Conservation (phyloP, 2,329 filamentous ascomycete species). For the Trichoderma breve region DNA sequence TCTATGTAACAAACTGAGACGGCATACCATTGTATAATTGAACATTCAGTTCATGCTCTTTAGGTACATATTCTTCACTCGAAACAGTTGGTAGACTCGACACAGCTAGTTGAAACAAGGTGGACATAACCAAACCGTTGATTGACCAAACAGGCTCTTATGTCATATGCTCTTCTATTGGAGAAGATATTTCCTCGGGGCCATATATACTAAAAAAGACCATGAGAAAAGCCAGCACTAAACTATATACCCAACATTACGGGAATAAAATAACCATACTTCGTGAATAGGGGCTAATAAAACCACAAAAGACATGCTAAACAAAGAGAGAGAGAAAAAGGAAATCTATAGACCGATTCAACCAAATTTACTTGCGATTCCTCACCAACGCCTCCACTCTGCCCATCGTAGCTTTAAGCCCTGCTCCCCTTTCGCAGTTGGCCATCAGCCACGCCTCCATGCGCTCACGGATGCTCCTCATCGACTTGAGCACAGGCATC, state of each 20-base stretch:
- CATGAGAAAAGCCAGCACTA: background rate
- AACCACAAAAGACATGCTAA: background rate
- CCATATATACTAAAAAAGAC: background rate
- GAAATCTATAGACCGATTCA: background rate
- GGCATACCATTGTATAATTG: background rate
- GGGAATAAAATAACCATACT: background rate
- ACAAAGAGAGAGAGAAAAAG: background rate
- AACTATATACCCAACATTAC: background rate
- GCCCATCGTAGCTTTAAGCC: slow-evolving; percentile 67
- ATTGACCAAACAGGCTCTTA: background rate
- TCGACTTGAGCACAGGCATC: slow-evolving; percentile 70
- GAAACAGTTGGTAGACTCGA: background rate
- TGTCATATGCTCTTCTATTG: background rate
- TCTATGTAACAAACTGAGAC: background rate
- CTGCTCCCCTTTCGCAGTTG: slow-evolving; percentile 77
- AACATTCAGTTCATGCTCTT: background rate
- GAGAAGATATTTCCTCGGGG: background rate
- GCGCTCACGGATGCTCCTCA: slow-evolving; percentile 66
- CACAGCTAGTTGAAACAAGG: background rate
- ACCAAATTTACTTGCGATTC: slow-evolving; percentile 31
- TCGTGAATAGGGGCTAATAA: background rate
- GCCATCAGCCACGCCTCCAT: slow-evolving; percentile 83
- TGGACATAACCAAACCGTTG: background rate
- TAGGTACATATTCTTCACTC: background rate
- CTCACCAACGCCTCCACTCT: slow-evolving; percentile 57